Percentiles rank a stretch among this genome's conserved stretches.
Evolutionary conservation across 257 asterid species (phyloP).

Genomic region (Solanum piurae): DNA sequence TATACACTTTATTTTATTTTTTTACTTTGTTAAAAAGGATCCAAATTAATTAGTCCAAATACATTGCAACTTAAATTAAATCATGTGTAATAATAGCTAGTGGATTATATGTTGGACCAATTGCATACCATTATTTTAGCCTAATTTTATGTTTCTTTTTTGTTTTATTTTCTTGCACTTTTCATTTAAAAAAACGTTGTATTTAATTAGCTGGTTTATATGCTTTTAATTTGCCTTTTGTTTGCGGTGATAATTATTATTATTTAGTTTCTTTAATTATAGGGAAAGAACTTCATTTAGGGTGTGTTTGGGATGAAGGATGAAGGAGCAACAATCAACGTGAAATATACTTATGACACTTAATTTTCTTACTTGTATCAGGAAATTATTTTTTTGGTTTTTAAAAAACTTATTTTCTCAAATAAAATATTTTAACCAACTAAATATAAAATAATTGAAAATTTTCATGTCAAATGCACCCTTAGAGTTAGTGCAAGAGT

Average conservation of each 20-base stretch:
- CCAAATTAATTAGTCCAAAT: neutral
- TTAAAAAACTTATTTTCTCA: neutral
- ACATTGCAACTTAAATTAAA: neutral
- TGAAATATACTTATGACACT: neutral
- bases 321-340: neutral
- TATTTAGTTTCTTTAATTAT: neutral
- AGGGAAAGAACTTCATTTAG: neutral
- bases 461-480: neutral
- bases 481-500: neutral
- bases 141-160: neutral
- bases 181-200: neutral
- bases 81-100: neutral
- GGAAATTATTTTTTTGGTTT: neutral
- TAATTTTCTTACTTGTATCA: neutral
- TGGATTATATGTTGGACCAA: neutral
- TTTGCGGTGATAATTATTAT: neutral
- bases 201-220: neutral
- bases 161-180: neutral
- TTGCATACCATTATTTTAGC: neutral
- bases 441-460: neutral
- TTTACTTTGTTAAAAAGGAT: neutral
- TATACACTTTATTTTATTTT: neutral
- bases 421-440: neutral
- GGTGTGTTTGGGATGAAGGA: neutral
- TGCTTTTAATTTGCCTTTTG: neutral